Conservation (phyloP, 768 basidiomycete species). For the Cantharellus anzutake region DNA sequence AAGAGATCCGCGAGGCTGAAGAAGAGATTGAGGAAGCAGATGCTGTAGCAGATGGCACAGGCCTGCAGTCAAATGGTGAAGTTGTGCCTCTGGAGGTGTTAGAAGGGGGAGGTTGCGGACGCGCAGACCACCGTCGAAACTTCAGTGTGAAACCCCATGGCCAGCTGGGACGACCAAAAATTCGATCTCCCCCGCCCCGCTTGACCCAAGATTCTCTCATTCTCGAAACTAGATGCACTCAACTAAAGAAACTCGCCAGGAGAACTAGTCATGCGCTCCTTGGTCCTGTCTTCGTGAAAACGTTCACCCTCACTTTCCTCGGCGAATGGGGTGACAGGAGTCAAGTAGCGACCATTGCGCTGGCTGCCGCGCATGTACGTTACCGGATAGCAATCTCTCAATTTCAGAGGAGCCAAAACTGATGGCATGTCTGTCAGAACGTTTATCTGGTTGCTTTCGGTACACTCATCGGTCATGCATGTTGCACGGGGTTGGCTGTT, state of each 20-base stretch:
- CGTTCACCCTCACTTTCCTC: constrained; percentile 89
- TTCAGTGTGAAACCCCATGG: neutral
- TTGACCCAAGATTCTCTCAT: neutral
- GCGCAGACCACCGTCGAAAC: neutral
- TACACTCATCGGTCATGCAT: constrained; percentile 72
- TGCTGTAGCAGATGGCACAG: constrained; percentile 25
- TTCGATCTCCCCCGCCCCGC: neutral
- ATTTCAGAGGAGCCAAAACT: no score
- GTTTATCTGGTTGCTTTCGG: constrained; percentile 81
- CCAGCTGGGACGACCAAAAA: neutral
- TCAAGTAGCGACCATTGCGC: constrained; percentile 90
- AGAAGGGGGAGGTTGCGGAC: constrained; percentile 38
- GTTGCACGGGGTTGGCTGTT: constrained; percentile 79
- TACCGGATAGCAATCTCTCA: neutral
- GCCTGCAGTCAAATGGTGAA: constrained; percentile 17
- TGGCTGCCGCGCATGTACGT: constrained; percentile 85
- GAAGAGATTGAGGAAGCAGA: constrained; percentile 77
- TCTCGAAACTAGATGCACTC: neutral
- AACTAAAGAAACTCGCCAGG: constrained; percentile 40
- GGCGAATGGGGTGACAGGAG: constrained; percentile 98
- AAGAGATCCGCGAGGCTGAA: constrained; percentile 92
- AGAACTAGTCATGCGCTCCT: constrained; percentile 70
- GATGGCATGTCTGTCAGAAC: constrained; percentile 32
- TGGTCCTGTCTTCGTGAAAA: constrained; percentile 88
- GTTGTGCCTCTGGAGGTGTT: constrained; percentile 51